These are phyloP conservation scores for Dipodascopsis uninucleata DNA, from an alignment of 805 yeast genomes.

Conservation along the genomic window DNA sequence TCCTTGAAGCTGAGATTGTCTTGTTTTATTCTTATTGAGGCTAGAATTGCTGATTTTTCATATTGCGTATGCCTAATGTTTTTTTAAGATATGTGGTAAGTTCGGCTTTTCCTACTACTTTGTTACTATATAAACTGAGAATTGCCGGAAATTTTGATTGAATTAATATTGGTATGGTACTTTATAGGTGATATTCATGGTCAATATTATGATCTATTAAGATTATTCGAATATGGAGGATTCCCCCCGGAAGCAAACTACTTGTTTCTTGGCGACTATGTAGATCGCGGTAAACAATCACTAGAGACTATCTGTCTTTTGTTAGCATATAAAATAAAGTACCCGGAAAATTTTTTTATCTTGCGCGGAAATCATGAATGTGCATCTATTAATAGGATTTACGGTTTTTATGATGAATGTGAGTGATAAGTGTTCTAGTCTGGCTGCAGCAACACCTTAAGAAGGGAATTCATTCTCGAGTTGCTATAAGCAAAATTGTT, in stretches of 20 bases:
- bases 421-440: constrained; percentile 50
- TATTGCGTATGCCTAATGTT: no score
- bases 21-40: no score
- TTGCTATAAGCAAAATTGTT: constrained; percentile 35
- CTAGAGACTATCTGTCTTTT: constrained; percentile 93
- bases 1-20: no score
- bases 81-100: no score
- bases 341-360: constrained; percentile 95
- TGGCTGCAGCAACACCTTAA: no score
- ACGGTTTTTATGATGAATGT: constrained; percentile 98
- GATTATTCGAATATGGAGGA: constrained; percentile 96
- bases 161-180: no score
- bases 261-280: constrained; percentile 93
- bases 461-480: constrained; percentile 45
- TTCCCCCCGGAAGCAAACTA: constrained; percentile 99
- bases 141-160: no score
- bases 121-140: no score
- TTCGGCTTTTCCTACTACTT: neutral
- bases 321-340: constrained; percentile 93
- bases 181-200: constrained; percentile 96
- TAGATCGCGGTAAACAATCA: constrained; percentile 97
- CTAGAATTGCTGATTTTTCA: no score
- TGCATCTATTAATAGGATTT: constrained; percentile 95
- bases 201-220: constrained; percentile 90
- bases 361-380: constrained; percentile 98